These are phyloP conservation scores for Hypoxylon crocopeplum DNA, from an alignment of 495 filamentous ascomycete species.

Conservation along the genomic window DNA sequence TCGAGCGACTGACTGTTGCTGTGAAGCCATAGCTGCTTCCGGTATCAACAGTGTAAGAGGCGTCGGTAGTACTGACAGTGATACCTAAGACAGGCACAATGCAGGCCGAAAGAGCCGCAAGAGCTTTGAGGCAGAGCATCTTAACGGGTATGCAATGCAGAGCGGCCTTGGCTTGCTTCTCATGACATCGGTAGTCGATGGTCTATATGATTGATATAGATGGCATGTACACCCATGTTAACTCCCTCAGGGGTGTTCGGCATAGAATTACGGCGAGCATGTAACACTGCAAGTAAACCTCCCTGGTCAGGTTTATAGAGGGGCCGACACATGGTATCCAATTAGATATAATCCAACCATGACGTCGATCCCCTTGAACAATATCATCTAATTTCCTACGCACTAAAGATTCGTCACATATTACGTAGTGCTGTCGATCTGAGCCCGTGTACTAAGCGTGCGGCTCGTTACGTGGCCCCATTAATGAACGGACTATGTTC, in stretches of 20 bases:
- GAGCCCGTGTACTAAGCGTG: background rate
- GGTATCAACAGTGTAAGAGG: conserved; percentile 53
- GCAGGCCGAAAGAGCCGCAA: conserved; percentile 30
- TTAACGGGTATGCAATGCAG: conserved; percentile 6
- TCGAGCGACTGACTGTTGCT: conserved; percentile 54
- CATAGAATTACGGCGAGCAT: conserved; percentile 14
- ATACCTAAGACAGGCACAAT: conserved; percentile 40
- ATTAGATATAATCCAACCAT: conserved; percentile 7
- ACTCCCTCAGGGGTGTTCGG: conserved; percentile 1
- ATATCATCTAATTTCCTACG: conserved; percentile 9
- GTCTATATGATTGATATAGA: conserved; percentile 16
- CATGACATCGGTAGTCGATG: conserved; percentile 4
- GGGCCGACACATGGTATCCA: background rate
- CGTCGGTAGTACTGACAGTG: conserved; percentile 33
- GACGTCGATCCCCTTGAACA: conserved; percentile 3
- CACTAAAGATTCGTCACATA: conserved; percentile 7
- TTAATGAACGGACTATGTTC: conserved; percentile 8
- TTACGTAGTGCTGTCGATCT: conserved; percentile 16
- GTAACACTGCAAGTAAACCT: too few relatives aligned
- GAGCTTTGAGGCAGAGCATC: conserved; percentile 15
- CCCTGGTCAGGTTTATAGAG: background rate
- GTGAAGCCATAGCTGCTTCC: conserved; percentile 52
- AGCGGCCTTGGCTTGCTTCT: conserved; percentile 5
- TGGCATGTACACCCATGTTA: conserved; percentile 10
- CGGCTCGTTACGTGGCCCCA: conserved; percentile 7